Conservation (phyloP, 805 yeast genomes). For the Zygotorulaspora chibaensis region DNA sequence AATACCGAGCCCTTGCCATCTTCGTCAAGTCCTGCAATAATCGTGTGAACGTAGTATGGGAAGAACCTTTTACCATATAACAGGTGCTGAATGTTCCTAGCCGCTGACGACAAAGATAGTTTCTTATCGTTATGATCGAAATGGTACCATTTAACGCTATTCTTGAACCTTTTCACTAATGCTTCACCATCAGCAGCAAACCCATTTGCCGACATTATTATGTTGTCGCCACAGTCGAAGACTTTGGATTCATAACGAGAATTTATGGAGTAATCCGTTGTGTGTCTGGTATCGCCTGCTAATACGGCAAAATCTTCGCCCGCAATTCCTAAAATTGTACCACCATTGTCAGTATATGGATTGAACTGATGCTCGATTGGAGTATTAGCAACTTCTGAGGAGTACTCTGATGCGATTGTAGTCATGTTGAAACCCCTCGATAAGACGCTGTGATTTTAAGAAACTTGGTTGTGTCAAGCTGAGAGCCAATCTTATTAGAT, state of each 20-base stretch:
- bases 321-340: slow-evolving; percentile 95
- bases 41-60: slow-evolving; percentile 95
- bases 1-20: slow-evolving; percentile 90
- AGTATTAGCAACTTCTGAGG: slow-evolving; percentile 44
- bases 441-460: neutral
- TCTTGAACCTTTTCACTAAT: slow-evolving; percentile 66
- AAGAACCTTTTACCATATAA: slow-evolving; percentile 90
- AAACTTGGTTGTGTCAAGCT: too few relatives aligned
- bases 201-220: slow-evolving; percentile 89
- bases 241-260: slow-evolving; percentile 90
- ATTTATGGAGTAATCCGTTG: slow-evolving; percentile 89
- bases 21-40: slow-evolving; percentile 86
- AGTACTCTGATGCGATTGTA: slow-evolving; percentile 64
- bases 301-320: slow-evolving; percentile 95
- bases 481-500: neutral
- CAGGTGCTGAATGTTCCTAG: slow-evolving; percentile 84
- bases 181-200: slow-evolving; percentile 94
- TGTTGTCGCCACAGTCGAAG: slow-evolving; percentile 80
- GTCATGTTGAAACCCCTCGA: slow-evolving; percentile 14
- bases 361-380: slow-evolving; percentile 92
- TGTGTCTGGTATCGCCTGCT: slow-evolving; percentile 98
- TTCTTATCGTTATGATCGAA: slow-evolving; percentile 73
- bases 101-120: slow-evolving; percentile 67
- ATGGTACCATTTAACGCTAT: slow-evolving; percentile 81
- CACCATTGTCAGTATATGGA: slow-evolving; percentile 94